Base-by-base conservation (phyloP, 345 rosid genomes). In the Lumnitzera littorea region DNA sequence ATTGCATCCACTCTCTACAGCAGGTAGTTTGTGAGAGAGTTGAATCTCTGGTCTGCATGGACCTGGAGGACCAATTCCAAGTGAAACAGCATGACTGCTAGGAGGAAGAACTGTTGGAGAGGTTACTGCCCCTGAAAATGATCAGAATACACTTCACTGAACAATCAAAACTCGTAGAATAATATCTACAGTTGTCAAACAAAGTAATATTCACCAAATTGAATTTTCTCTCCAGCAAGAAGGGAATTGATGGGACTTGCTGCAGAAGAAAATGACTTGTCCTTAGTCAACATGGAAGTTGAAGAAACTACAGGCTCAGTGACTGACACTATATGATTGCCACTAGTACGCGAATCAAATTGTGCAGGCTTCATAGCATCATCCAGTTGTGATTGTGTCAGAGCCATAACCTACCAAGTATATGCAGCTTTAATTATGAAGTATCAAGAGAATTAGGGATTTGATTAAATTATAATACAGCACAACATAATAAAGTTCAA, bases 211-310 rank as follows among this genome's bases (percentile, higher is more conserved):
- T 68, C 77, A 95, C 97, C 99, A 67, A 95, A 91, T 72, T 95
- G 97, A 78, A 95, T 91, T 72, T 88, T 95, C 70, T 90, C 95
- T 71, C 96, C 99, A 1, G 90, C 91, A 66, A 94, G 96, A 67
- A 90, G 78, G 62, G 97, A 88, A 66, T 82, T 83, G 56, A 90
- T 67, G 70, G 96, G 94, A 70, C 83, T 82, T 17, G 85, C 72
- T 63, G 79, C 56, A 56, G 96, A 82, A 60, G 88, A 68, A 74
- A 76, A 88, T 50, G 89, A 72, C 67, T 71, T 83, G 61, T 84
- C 95, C 79, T 84, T 84, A 16, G 67, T 56, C 72, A 75, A 69
- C 36, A 76, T 70, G 48, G 97, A 74, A 13, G 85, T 69, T 53
- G 88, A 70, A 50, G 84, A 67, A 58, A 77, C 53, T 74, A 64